A percentile compares a stretch with the other conserved stretches of the same genome.
Evolutionary conservation across 2,329 filamentous ascomycete species (phyloP).

Genomic region (Penicillium sp.): DNA sequence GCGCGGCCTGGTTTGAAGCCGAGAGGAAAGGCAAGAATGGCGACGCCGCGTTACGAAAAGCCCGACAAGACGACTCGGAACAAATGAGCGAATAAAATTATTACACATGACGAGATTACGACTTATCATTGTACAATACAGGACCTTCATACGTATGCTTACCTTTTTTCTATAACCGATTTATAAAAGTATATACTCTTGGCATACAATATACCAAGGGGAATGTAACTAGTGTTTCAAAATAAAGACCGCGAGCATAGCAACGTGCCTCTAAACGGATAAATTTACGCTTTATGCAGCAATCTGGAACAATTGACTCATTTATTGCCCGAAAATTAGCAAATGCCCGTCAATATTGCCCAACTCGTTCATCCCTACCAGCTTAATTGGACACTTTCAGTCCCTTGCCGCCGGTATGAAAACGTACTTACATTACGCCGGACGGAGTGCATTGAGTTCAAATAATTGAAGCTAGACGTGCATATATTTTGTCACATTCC

Average conservation of each 20-base stretch:
- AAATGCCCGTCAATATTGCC: neutral
- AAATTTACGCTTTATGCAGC: neutral
- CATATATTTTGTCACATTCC: neutral
- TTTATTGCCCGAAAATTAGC: neutral
- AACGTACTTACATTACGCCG: neutral
- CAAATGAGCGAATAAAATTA: slow-evolving; percentile 5
- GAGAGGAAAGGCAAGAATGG: slow-evolving; percentile 43
- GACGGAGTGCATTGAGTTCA: neutral
- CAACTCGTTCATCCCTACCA: neutral
- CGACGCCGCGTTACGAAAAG: slow-evolving; percentile 34
- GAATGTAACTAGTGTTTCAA: neutral
- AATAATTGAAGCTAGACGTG: neutral
- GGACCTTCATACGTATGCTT: neutral
- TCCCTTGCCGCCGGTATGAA: neutral
- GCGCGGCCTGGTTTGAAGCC: slow-evolving; percentile 43
- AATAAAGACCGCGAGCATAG: neutral
- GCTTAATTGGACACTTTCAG: neutral
- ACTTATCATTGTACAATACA: neutral
- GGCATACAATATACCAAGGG: neutral
- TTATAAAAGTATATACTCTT: neutral
- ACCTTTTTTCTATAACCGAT: too few species aligned
- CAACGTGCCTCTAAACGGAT: neutral
- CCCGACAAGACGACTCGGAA: slow-evolving; percentile 19
- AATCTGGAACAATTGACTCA: neutral
- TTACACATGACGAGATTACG: neutral